Conservation (phyloP, 495 filamentous ascomycete genomes). For the Copromyces sp. region DNA sequence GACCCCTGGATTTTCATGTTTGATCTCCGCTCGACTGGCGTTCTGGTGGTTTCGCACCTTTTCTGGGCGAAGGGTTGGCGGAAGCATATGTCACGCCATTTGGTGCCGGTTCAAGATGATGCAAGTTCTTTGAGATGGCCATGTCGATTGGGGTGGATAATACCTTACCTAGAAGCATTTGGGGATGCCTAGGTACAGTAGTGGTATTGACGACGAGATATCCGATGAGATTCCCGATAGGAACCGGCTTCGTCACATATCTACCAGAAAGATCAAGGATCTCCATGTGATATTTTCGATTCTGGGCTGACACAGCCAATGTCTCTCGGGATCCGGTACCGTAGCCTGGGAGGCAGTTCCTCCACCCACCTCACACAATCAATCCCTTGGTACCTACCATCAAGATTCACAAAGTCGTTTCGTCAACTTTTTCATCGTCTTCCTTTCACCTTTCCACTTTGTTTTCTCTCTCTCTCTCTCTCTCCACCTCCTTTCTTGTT, state of each 20-base stretch:
- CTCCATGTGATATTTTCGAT: neutral
- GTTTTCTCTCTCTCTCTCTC: neutral
- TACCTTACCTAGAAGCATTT: no score
- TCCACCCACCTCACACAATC: neutral
- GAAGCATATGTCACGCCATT: neutral
- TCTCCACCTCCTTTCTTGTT: no score
- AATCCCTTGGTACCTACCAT: neutral
- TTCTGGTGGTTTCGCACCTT: neutral
- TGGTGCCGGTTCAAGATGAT: neutral
- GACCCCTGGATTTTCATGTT: neutral
- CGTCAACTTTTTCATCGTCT: neutral
- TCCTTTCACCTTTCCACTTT: neutral
- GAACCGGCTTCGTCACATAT: neutral
- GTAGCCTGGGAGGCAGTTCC: neutral
- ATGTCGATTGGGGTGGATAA: no score
- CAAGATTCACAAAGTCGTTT: neutral
- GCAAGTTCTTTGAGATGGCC: no score
- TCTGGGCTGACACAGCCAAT: neutral
- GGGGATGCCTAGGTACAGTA: no score
- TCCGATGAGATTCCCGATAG: neutral
- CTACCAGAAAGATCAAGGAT: neutral
- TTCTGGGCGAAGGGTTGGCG: neutral
- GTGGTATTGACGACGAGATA: neutral
- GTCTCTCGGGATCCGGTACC: neutral
- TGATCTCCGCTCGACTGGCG: neutral